Evolutionary conservation across 2,329 filamentous ascomycete genomes (phyloP), one percentile per base, ranked within the genome.

Genomic region (Incumbomyces lentus): DNA sequence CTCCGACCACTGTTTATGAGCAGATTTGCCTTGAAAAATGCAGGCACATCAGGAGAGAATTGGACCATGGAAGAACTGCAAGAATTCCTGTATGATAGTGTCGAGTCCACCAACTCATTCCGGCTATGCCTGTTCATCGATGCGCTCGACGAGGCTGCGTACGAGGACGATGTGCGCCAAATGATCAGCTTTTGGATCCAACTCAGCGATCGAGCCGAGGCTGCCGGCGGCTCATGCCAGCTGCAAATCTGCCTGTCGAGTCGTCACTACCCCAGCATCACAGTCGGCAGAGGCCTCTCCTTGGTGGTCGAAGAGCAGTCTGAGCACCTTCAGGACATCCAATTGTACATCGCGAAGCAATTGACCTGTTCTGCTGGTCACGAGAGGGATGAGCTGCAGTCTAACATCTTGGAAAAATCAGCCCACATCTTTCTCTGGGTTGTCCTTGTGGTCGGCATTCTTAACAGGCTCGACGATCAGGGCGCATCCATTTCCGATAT

Each of bases 371-470:
- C 58, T 1, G 48, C 56, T 5, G 46, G 46, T 6, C 50, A 54
- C 5, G 30, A 49, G n/a, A 40, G 43, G 1, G 44, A 56, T 6
- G 33, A 55, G 2, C 56, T 70, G 5, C 54, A 52, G 38, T 30
- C 3, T 4, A n/a, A 47, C 13, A 35, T 50, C 16, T n/a, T 43
- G 30, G 16, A 46, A 13, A 52, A 47, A 34, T 37, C 51, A 30
- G 29, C 59, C n/a, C 65, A 68, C 0, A 55, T 72, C 10, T 71
- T 72, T 44, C 57, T 72, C 40, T 71, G 68, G 64, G 63, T 64
- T 10, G 60, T 68, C 1, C 56, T 70, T 2, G 68, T 69, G 2
- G 58, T 70, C 5, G 46, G 58, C 2, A 69, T 72, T 4, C 53
- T 73, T 6, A 68, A 71, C 36, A 60, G 62, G 40, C 62, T 65